Percentiles rank a stretch among this genome's conserved stretches.
Evolutionary conservation across 495 filamentous ascomycete genomes (phyloP).

Genomic region (Penicillium waksmanii): DNA sequence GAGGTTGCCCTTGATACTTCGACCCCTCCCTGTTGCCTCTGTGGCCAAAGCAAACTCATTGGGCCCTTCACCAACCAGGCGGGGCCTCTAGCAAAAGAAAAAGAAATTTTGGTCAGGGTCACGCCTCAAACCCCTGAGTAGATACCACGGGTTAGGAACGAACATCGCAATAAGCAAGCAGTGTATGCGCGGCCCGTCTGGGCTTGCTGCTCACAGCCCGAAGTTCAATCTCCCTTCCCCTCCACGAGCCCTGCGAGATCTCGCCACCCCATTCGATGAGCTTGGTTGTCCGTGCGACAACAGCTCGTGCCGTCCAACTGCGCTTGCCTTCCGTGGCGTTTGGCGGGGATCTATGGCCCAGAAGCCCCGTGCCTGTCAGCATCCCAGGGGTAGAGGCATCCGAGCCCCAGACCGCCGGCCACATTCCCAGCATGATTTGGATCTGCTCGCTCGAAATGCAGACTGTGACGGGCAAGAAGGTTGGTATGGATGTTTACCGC

Average conservation of each 20-base stretch:
- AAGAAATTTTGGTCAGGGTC: neutral
- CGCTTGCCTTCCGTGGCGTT: constrained; percentile 32
- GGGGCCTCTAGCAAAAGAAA: constrained; percentile 15
- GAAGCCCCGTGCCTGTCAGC: constrained; percentile 32
- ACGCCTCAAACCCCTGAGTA: constrained; percentile 9
- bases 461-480: constrained; percentile 30
- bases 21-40: constrained; percentile 14
- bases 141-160: constrained; percentile 14
- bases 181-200: constrained; percentile 14
- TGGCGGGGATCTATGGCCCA: constrained; percentile 32
- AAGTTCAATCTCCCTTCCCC: constrained; percentile 23
- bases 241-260: constrained; percentile 29
- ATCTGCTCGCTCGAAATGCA: constrained; percentile 34
- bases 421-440: constrained; percentile 33
- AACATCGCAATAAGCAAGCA: constrained; percentile 30
- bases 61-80: constrained; percentile 21
- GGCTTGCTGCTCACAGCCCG: constrained; percentile 30
- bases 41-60: constrained; percentile 13
- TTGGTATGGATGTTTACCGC: constrained; percentile 59
- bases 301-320: constrained; percentile 38
- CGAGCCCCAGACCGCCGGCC: constrained; percentile 31
- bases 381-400: constrained; percentile 19
- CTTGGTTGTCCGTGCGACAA: constrained; percentile 41
- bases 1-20: constrained; percentile 4
- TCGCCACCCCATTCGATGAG: constrained; percentile 29